Evolutionary conservation across 2,329 filamentous ascomycete genomes (phyloP).

Genomic region (Fusarium poae): DNA sequence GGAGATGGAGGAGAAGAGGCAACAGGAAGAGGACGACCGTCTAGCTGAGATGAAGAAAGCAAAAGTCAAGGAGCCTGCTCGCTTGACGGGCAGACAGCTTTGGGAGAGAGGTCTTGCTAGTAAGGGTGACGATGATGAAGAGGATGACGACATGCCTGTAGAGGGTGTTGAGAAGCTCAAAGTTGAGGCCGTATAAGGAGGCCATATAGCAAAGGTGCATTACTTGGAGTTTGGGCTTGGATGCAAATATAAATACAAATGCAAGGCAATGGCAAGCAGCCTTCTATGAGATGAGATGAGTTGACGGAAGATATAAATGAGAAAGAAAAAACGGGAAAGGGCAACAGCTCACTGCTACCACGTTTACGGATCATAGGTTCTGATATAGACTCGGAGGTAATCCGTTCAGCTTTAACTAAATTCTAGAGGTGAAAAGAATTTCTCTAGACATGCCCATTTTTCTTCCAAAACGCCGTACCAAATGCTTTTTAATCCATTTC

Average conservation of each 20-base stretch:
- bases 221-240: conserved; percentile 47
- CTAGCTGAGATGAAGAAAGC: conserved; percentile 86
- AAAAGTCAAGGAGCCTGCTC: conserved; percentile 79
- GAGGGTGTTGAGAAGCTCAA: conserved; percentile 79
- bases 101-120: conserved; percentile 81
- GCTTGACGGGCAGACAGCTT: conserved; percentile 78
- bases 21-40: conserved; percentile 79
- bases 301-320: conserved; percentile 23
- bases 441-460: conserved; percentile 43
- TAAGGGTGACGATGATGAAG: conserved; percentile 73
- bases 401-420: conserved; percentile 39
- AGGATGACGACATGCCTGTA: conserved; percentile 74
- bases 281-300: conserved; percentile 26
- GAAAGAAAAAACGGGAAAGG: conserved; percentile 8
- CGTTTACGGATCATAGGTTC: conserved; percentile 25
- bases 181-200: conserved; percentile 64
- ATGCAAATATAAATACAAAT: conserved; percentile 35
- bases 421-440: conserved; percentile 36
- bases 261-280: conserved; percentile 23
- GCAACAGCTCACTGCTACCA: conserved; percentile 1
- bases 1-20: conserved; percentile 83
- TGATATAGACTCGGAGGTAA: conserved; percentile 41
- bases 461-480: conserved; percentile 47
- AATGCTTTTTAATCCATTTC: conserved; percentile 40
- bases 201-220: conserved; percentile 32